Conservation (phyloP, 192 early-diverging fungal genomes). For the Coemansia guatemalensis region DNA sequence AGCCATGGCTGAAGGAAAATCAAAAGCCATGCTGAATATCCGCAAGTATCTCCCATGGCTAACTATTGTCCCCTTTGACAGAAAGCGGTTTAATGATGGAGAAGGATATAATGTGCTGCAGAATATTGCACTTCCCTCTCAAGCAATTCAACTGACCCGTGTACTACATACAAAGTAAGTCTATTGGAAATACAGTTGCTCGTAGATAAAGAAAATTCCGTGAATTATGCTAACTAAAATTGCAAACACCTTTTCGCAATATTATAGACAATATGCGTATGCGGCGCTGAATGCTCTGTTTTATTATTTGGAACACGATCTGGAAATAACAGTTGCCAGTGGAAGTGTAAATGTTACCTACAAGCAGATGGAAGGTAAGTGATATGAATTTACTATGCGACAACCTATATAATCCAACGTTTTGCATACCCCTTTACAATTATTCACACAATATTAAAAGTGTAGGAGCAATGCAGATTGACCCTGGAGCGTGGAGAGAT, state of each 20-base stretch:
- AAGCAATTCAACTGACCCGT: conserved; percentile 18
- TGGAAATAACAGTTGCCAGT: conserved; percentile 11
- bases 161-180: conserved; percentile 32
- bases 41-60: conserved; percentile 52
- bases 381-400: background rate
- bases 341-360: conserved; percentile 24
- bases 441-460: background rate
- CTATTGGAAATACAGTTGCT: no score
- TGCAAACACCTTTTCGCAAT: background rate
- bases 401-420: background rate
- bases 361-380: conserved; percentile 43
- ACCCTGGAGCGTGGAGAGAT: conserved; percentile 47
- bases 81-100: conserved; percentile 30
- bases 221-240: background rate
- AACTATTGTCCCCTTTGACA: conserved; percentile 20
- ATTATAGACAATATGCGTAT: conserved; percentile 37
- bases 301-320: conserved; percentile 22
- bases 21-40: conserved; percentile 45
- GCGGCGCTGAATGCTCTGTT: conserved; percentile 46
- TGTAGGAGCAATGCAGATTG: conserved; percentile 49
- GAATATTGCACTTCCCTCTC: conserved; percentile 20
- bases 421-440: background rate
- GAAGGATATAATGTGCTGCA: conserved; percentile 24
- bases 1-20: conserved; percentile 42
- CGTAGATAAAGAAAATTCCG: background rate